A percentile compares a stretch with the other conserved stretches of the same genome.
Evolutionary conservation across 2,329 filamentous ascomycete genomes (phyloP).

Genomic region (Sclerotinia minor): DNA sequence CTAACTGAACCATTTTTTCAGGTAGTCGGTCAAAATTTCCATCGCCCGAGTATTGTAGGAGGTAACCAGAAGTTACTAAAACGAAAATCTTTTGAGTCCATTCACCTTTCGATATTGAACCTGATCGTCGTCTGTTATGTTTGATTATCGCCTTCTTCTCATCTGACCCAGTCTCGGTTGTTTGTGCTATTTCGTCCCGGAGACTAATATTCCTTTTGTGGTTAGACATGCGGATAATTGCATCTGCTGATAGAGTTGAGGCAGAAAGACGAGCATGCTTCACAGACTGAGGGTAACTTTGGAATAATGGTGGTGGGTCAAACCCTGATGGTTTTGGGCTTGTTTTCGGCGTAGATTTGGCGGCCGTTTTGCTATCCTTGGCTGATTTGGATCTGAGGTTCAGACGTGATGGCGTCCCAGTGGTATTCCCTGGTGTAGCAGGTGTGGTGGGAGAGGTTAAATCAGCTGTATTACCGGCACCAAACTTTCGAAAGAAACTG

Average conservation of each 20-base stretch:
- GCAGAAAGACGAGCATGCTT: slow-evolving; percentile 71
- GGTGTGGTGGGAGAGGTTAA: slow-evolving; percentile 28
- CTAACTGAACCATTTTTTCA: slow-evolving; percentile 71
- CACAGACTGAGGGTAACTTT: slow-evolving; percentile 81
- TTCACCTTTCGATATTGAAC: slow-evolving; percentile 51
- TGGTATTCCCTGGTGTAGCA: slow-evolving; percentile 26
- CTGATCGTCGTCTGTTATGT: slow-evolving; percentile 41
- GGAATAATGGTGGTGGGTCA: slow-evolving; percentile 76
- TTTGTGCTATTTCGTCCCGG: slow-evolving; percentile 43
- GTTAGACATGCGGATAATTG: slow-evolving; percentile 59
- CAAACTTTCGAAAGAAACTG: slow-evolving; percentile 26
- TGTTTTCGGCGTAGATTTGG: slow-evolving; percentile 28
- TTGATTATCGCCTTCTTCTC: slow-evolving; percentile 47
- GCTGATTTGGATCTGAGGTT: slow-evolving; percentile 34
- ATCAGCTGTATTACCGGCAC: slow-evolving; percentile 26
- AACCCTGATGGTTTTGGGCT: slow-evolving; percentile 46
- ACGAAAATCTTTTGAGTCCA: slow-evolving; percentile 73
- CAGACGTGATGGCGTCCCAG: slow-evolving; percentile 33
- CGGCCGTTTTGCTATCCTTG: slow-evolving; percentile 30
- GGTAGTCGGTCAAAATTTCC: slow-evolving; percentile 71
- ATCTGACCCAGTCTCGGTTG: slow-evolving; percentile 31
- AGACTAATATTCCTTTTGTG: slow-evolving; percentile 53
- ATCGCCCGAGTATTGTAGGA: slow-evolving; percentile 72
- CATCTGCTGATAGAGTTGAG: slow-evolving; percentile 67
- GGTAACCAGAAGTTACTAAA: slow-evolving; percentile 65